Base-by-base conservation (phyloP, 495 filamentous ascomycete genomes). In the Neurospora sublineolata region DNA sequence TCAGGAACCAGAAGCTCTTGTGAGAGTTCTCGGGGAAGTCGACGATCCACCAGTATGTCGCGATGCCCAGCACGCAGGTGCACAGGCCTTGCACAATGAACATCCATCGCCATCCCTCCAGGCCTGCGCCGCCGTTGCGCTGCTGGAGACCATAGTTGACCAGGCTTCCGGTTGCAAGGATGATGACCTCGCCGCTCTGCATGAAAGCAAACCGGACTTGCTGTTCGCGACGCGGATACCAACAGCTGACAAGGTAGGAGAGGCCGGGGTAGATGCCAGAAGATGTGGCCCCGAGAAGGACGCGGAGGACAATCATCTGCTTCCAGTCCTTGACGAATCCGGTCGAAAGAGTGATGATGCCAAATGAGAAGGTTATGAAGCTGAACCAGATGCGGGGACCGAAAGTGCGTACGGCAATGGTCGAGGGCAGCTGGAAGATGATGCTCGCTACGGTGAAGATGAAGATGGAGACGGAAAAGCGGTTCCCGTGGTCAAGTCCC, bases 51-150 rank as follows among this genome's bases (percentile, higher is more conserved):
- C 88, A 90, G 74, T 90, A 94, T 0, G 89, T 93, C 4, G 84
- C 69, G n/a, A 91, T 74, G 7, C 91, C 90, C 52, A 94, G 79
- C 2, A 91, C 79, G 73, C 84, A 87, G n/a, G 90, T 82, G 70
- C 91, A 88, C 1, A 85, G 39, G 4, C 82, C 83, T 77, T 94
- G 91, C 3, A 93, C 88, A 7, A 93, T 76, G 71, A 88, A 93
- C 88, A 92, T 93, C 87, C 90, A 93, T 18, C 89, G 84, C 91
- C 91, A 94, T 12, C 91, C 90, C 7, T 85, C 86, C 14, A 93
- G 74, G 1, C 87, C 88, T 4, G 80, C 83, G 5, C 75, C 78
- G 1, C 90, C 90, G 74, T 91, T 74, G 9, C 91, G 80, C 58
- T 87, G 84, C 70, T 92, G 90, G 27, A 93, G 83, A 5, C 87